A percentile compares a stretch with the other conserved stretches of the same genome.
These are phyloP conservation scores for Mortierella sp. DNA, from an alignment of 371 early-diverging fungal species.

Conservation along the genomic window DNA sequence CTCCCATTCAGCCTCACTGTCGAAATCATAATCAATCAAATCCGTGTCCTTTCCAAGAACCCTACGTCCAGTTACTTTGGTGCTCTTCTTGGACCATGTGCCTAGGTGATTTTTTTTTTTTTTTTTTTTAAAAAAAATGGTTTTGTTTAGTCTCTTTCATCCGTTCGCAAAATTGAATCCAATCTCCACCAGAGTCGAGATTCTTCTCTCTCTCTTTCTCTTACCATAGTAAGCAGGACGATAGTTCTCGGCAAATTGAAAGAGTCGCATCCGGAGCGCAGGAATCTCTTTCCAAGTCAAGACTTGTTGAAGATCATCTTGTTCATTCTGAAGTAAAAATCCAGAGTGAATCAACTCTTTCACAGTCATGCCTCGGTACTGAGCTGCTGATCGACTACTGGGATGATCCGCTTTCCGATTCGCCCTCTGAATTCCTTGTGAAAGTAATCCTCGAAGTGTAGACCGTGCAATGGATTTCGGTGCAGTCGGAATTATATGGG, in stretches of 20 bases:
- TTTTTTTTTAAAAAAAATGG: slow-evolving; percentile 2
- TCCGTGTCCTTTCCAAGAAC: slow-evolving; percentile 73
- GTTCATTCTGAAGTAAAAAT: slow-evolving; percentile 32
- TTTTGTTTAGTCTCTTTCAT: neutral
- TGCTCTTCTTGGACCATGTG: slow-evolving; percentile 78
- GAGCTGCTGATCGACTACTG: slow-evolving; percentile 4
- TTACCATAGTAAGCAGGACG: slow-evolving; percentile 85
- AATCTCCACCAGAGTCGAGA: neutral
- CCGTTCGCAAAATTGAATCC: neutral
- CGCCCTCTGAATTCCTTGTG: neutral
- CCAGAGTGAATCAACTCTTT: slow-evolving; percentile 23
- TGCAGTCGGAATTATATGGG: slow-evolving; percentile 8
- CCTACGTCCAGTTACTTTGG: slow-evolving; percentile 62
- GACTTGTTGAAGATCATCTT: slow-evolving; percentile 29
- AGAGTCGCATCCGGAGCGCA: slow-evolving; percentile 69
- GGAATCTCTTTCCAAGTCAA: slow-evolving; percentile 54
- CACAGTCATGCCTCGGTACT: slow-evolving; percentile 35
- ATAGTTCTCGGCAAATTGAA: slow-evolving; percentile 78
- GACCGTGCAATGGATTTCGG: slow-evolving; percentile 1
- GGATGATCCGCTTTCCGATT: neutral
- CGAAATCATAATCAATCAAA: slow-evolving; percentile 82
- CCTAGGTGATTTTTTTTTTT: slow-evolving; percentile 50
- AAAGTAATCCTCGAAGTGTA: neutral
- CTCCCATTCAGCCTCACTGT: slow-evolving; percentile 93
- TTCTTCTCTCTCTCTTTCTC: neutral